Base-by-base conservation (phyloP, 352 stramenopile species). In the Phytophthora multivora region DNA sequence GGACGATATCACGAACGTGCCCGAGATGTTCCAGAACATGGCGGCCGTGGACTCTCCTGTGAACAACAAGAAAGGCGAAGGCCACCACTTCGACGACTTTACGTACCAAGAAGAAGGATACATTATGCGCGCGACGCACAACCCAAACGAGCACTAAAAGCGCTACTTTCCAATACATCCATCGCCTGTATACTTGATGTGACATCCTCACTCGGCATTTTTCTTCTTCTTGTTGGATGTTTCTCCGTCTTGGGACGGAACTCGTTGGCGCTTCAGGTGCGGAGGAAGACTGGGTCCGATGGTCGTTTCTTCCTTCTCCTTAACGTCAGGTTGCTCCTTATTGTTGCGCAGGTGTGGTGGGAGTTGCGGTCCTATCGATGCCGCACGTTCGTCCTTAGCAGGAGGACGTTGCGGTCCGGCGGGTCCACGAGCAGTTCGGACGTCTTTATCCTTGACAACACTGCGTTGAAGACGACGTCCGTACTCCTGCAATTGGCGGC, bases 1-100 rank as follows among this genome's bases (percentile, higher is more conserved):
- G 10, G 83, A 95, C 41, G 88, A 96, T 47, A 89, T 95, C 39
- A 91, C 86, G n/a, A 95, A 96, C 58, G 86, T 95, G 33, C 88
- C 88, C 1, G 83, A 94, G 56, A 93, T 95, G 84, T 96, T 96
- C 68, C 88, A 95, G 70, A 92, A 91, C 50, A 96, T 96, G 88
- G 86, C 83, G 11, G 86, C 88, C 0, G 79, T 96, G 26, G 88
- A 96, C 66, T 96, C 88, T 40, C 88, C 88, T 25, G 85, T 95
- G 26, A 91, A 89, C 80, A 93, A 91, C 51, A 93, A 95, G 65
- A 89, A 81, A 45, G 82, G 85, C 39, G 83, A 93, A 33, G 83
- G 83, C 5, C 82, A 93, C 42, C 88, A 96, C 70, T 96, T 96
- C 65, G 88, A 96, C 52, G 86, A 96, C 73, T 96, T 96, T 63